Percentiles rank a stretch among this genome's conserved stretches.
phyloP scores from a whole-genome alignment of 768 basidiomycete genomes.

The Chalciporus chontae region DNA sequence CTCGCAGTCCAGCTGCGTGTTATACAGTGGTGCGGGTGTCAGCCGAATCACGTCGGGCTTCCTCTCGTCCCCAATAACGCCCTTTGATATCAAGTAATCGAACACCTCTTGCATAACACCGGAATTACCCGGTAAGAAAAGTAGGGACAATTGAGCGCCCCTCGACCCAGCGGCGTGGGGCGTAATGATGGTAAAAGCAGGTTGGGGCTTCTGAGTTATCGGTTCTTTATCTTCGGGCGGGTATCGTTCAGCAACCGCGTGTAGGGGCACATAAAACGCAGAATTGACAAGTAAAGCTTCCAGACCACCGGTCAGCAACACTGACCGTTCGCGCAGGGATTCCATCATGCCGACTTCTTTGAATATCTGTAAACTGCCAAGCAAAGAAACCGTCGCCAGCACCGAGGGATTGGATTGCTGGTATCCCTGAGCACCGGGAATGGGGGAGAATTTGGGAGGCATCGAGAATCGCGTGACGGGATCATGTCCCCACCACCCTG shows the following conservation, averaged over 20 bases:
- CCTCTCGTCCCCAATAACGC: slow-evolving; percentile 91
- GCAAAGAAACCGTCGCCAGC: slow-evolving; percentile 71
- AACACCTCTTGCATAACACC: slow-evolving; percentile 71
- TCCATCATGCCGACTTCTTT: slow-evolving; percentile 73
- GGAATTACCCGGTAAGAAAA: slow-evolving; percentile 60
- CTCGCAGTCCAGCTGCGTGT: slow-evolving; percentile 73
- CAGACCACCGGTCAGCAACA: slow-evolving; percentile 67
- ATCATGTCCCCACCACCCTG: slow-evolving; percentile 99
- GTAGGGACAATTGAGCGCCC: slow-evolving; percentile 85
- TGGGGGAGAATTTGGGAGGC: slow-evolving; percentile 79
- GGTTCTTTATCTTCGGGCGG: slow-evolving; percentile 20
- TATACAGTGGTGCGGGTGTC: slow-evolving; percentile 85
- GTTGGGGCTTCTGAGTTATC: slow-evolving; percentile 4
- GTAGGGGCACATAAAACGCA: slow-evolving; percentile 55
- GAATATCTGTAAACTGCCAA: slow-evolving; percentile 82
- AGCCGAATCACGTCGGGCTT: slow-evolving; percentile 90
- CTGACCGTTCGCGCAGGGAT: slow-evolving; percentile 63
- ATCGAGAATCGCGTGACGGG: slow-evolving; percentile 84
- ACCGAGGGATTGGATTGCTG: slow-evolving; percentile 95
- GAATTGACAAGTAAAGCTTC: slow-evolving; percentile 61
- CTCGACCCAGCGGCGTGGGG: slow-evolving; percentile 63
- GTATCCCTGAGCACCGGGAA: slow-evolving; percentile 89
- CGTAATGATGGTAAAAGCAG: slow-evolving; percentile 90
- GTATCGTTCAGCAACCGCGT: slow-evolving; percentile 31
- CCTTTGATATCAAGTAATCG: slow-evolving; percentile 53